Conservation (phyloP, 495 filamentous ascomycete genomes). For the Tuber magnatum region DNA sequence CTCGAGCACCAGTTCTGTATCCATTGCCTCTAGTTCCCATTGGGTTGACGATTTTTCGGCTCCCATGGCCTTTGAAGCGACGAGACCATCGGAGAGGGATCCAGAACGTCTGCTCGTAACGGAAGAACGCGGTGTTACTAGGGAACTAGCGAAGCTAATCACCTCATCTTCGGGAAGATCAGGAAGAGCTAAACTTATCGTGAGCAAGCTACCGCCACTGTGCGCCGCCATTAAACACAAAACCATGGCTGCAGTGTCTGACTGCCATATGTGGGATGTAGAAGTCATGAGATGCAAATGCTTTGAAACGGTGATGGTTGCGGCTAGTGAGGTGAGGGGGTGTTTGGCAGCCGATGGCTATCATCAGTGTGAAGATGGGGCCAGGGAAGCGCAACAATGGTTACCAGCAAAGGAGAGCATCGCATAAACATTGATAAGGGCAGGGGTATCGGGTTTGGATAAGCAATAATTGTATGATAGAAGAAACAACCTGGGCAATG, state of each 20-base stretch:
- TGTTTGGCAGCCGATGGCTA: neutral
- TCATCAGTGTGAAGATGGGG: neutral
- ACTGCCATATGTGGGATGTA: neutral
- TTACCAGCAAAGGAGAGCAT: neutral
- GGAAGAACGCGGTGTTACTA: neutral
- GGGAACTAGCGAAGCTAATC: neutral
- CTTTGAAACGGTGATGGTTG: neutral
- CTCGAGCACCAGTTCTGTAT: conserved; percentile 28
- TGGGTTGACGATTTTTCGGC: conserved; percentile 17
- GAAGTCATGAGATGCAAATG: neutral
- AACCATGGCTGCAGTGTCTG: neutral
- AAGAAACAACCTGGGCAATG: neutral
- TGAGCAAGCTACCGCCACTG: neutral
- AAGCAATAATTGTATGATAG: neutral
- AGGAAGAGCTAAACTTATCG: neutral
- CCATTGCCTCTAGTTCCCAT: conserved; percentile 23
- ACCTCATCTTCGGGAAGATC: neutral
- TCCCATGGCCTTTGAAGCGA: conserved; percentile 9
- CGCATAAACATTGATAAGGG: neutral
- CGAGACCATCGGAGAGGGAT: neutral
- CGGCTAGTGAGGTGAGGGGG: neutral
- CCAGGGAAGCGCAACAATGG: neutral
- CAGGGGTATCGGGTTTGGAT: neutral
- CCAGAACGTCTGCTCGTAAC: neutral
- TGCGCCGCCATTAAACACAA: neutral